Evolutionary conservation across 305 asterid genomes (phyloP).

Genomic region (Fraxinus xanthoxyloides): DNA sequence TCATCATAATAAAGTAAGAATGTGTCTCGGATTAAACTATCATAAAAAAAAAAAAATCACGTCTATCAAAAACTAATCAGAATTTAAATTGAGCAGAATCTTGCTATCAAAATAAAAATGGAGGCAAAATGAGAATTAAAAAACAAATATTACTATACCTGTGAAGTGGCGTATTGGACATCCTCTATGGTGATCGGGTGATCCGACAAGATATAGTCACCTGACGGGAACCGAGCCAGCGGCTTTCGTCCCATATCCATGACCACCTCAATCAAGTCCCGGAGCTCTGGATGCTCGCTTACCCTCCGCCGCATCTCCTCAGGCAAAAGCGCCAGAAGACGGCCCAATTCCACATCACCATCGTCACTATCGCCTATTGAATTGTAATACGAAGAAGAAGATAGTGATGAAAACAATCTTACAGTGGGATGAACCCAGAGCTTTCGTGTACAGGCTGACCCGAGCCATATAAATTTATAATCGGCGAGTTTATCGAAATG

Average conservation of each 20-base stretch:
- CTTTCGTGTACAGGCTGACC: conserved; percentile 17
- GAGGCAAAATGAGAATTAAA: background rate
- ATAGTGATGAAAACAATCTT: conserved; percentile 17
- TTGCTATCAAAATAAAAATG: conserved; percentile 1
- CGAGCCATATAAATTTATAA: conserved; percentile 10
- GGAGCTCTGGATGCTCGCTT: conserved; percentile 66
- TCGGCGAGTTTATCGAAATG: conserved; percentile 10
- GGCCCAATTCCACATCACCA: conserved; percentile 61
- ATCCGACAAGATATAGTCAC: conserved; percentile 73
- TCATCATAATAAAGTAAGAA: background rate
- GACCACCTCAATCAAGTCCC: conserved; percentile 78
- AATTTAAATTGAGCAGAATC: background rate
- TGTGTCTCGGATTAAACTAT: background rate
- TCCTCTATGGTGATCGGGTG: conserved; percentile 62
- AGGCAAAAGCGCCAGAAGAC: conserved; percentile 64
- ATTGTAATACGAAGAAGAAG: conserved; percentile 21
- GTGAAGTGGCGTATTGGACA: conserved; percentile 61
- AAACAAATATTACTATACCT: conserved; percentile 35
- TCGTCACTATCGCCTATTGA: conserved; percentile 42
- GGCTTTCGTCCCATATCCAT: conserved; percentile 96
- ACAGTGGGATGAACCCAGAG: conserved; percentile 23
- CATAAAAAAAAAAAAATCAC: background rate
- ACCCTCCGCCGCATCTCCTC: conserved; percentile 79
- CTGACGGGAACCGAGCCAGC: conserved; percentile 84
- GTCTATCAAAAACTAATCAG: background rate